Percentiles rank a stretch among this genome's conserved stretches.
Conservation (phyloP, 2,329 filamentous ascomycete genomes). For the Aspergillus novofumigatus region DNA sequence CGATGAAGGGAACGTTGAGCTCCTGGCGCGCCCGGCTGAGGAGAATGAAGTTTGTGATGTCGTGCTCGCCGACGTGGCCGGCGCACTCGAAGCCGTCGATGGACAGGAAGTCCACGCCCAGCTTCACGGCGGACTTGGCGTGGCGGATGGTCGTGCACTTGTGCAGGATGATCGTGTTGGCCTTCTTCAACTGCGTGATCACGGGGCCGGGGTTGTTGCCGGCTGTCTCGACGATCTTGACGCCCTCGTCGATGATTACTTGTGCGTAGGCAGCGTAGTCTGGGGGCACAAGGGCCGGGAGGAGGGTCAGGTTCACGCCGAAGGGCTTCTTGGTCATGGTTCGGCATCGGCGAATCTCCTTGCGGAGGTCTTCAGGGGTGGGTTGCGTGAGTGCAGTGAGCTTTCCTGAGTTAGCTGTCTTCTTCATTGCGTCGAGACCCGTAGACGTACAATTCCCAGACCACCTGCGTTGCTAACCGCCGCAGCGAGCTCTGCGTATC, state of each 20-base stretch:
- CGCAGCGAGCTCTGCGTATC: slow-evolving; percentile 50
- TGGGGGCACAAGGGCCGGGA: slow-evolving; percentile 82
- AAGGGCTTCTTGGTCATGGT: slow-evolving; percentile 64
- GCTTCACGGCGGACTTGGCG: slow-evolving; percentile 83
- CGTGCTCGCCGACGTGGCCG: slow-evolving; percentile 56
- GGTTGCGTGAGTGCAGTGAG: slow-evolving; percentile 74
- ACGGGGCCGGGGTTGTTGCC: slow-evolving; percentile 88
- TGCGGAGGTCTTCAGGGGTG: slow-evolving; percentile 82
- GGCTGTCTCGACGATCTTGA: slow-evolving; percentile 88
- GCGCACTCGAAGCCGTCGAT: slow-evolving; percentile 99
- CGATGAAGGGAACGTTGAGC: slow-evolving; percentile 85
- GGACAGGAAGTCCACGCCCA: slow-evolving; percentile 92
- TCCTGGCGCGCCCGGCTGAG: slow-evolving; percentile 79
- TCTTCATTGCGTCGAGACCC: too few relatives aligned
- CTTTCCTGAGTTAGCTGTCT: slow-evolving; percentile 18
- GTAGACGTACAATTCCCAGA: slow-evolving; percentile 46
- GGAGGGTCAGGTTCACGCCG: slow-evolving; percentile 90
- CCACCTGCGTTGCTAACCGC: slow-evolving; percentile 54
- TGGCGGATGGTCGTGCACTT: slow-evolving; percentile 98
- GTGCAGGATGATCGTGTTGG: slow-evolving; percentile 76
- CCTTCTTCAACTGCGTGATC: slow-evolving; percentile 81
- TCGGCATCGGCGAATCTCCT: slow-evolving; percentile 85
- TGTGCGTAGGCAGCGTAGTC: slow-evolving; percentile 90
- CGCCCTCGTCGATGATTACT: slow-evolving; percentile 87
- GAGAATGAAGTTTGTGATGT: slow-evolving; percentile 58